Evolutionary conservation across 163 green algal species (phyloP), one percentile per base, ranked within the genome.

Genomic region (Picocystis sp.): DNA sequence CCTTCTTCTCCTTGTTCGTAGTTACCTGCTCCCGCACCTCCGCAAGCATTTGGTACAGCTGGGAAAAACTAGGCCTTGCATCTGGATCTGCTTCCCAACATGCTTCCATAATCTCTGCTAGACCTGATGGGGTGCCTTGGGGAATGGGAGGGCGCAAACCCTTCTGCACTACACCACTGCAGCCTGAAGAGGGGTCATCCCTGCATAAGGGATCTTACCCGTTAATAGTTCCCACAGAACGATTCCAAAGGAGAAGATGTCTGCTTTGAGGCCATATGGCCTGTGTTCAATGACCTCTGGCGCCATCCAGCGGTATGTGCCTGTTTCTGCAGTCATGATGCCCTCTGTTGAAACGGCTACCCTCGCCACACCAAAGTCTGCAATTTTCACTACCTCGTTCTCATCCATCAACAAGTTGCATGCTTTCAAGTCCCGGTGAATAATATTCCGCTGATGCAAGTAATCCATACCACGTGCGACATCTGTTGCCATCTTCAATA

Each of bases 241-340:
- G 22, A 97, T 82, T 22, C 76, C 89, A 70, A 93, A 96, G 24
- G 71, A 87, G 66, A 93, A 97, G 12, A 97, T 77, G 62, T 97
- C 53, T 14, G 82, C 82, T 67, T 93, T 93, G 46, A 83, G 61
- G 25, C 82, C 65, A 63, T 99, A 96, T 0, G 84, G 79, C 63
- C 82, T 81, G 75, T 98, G 90, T 74, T 96, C 86, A 50, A 97
- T 96, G 17, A 99, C 91, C 70, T 99, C 91, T 2, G 91, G 91
- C 3, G 91, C 91, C 89, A 99, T 97, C 13, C 43, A 76, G 57
- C 85, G 70, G 74, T 95, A 95, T 0, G 91, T 99, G 12, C 91
- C 91, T 12, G 91, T 99, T 72, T 99, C 90, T 11, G 91, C 91
- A 1, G 91, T 99, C 91, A 98, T 98, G 62, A 86, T 69, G 25